Conservation (phyloP, 495 filamentous ascomycete genomes). For the Tuber magnatum region DNA sequence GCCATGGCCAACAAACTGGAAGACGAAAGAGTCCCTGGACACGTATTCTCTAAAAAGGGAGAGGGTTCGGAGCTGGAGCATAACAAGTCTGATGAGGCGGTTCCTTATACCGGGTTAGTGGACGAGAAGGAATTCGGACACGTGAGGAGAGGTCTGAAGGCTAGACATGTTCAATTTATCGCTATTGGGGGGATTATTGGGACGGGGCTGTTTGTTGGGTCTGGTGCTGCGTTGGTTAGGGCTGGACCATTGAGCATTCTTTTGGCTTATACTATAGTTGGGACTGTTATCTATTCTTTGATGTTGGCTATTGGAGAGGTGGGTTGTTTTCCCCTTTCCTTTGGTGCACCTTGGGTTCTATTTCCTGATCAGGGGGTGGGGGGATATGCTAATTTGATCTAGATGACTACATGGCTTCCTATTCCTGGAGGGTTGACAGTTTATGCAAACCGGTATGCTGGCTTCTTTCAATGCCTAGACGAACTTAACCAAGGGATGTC, state of each 20-base stretch:
- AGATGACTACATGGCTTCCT: conserved; percentile 64
- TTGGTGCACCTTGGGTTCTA: neutral
- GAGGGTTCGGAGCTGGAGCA: conserved; percentile 23
- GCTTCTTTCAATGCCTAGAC: neutral
- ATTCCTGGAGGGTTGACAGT: conserved; percentile 53
- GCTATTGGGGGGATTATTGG: conserved; percentile 66
- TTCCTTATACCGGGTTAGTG: conserved; percentile 33
- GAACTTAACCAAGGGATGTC: neutral
- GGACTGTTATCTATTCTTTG: conserved; percentile 40
- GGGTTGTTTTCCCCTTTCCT: neutral
- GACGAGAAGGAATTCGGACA: conserved; percentile 39
- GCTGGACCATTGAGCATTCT: conserved; percentile 50
- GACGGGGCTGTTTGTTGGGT: conserved; percentile 55
- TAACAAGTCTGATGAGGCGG: conserved; percentile 4
- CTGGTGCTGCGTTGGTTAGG: conserved; percentile 47
- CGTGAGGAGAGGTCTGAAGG: conserved; percentile 33
- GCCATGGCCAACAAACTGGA: conserved; percentile 3
- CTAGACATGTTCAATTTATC: conserved; percentile 54
- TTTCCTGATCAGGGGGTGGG: neutral
- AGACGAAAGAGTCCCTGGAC: conserved; percentile 6
- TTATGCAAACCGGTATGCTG: conserved; percentile 62
- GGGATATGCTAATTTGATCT: conserved; percentile 19
- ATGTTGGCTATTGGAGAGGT: conserved; percentile 39
- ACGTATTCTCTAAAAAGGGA: conserved; percentile 6
- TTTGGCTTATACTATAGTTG: conserved; percentile 52